Base-by-base conservation (phyloP, 2,329 filamentous ascomycete genomes). In the Davidsoniella virescens region DNA sequence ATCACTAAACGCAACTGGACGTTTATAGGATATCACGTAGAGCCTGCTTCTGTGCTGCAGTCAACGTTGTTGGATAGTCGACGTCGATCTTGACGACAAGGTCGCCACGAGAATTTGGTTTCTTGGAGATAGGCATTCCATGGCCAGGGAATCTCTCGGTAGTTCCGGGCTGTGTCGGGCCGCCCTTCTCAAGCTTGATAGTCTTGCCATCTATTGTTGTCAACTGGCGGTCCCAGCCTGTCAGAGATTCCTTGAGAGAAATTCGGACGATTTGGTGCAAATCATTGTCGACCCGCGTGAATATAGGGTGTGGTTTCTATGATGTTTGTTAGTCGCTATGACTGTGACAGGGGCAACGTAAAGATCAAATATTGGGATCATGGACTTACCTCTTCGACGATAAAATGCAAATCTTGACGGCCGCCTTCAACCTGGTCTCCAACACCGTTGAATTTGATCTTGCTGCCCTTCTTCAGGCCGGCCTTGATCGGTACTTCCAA, bases 361-460 rank as follows among this genome's bases (percentile, higher is more conserved):
- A 18, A n/a, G 16, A 16, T 2, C 12, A 43, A 50, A 50, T 36
- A n/a, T n/a, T 16, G 41, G 29, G 8, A 43, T 49, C 50, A 14
- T 8, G 33, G 36, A 61, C 80, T 71, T 76, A 88, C 87, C 82
- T 95, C 90, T 65, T 87, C 83, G 18, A 98, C 77, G 52, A 98
- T 82, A 59, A 98, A 94, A 64, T 95, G 88, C 48, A 98, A 67
- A 65, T 98, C 92, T 64, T 98, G 92, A 53, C 87, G 85, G 12
- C 90, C 90, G 40, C 92, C 92, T 61, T 96, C 92, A 54, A 94
- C 87, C 64, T 96, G 88, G 65, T 98, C 92, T 9, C 92, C 92
- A n/a, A 98, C 88, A 40, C 90, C 87, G 61, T 84, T 85, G 63
- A 94, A 98, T 67, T 95, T 95, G 66, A 98, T 94, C 73, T 96